Evolutionary conservation across 106 monocot species (phyloP), one percentile per base, ranked within the genome.

Genomic region (Ottelia alismoides): DNA sequence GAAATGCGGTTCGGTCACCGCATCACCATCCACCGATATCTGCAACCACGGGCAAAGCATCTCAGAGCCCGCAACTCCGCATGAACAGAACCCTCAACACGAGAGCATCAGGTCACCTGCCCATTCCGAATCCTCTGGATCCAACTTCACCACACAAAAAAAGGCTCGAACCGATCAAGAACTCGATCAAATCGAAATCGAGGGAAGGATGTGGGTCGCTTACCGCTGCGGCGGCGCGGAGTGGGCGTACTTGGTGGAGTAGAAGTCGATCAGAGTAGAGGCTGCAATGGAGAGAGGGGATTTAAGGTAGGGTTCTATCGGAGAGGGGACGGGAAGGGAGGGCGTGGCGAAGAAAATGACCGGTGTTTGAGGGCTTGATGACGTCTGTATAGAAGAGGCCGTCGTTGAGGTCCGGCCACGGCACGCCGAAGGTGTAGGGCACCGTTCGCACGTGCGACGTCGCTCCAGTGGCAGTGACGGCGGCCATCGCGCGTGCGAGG

Each of bases 161-260:
- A 48, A 48, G 16, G 21, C 18, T n/a, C 5, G 3, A 48, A 0
- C 48, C 22, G 9, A 21, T 22, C 22, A 50, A n/a, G 1, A 48
- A 50, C 22, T n/a, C n/a, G n/a, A 20, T 22, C 50, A 24, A 11
- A 22, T 50, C 1, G 25, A 45, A 45, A 3, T 19, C 45, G 1
- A 19, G 19, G 45, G 14, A 45, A 22, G 45, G 3, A 28, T 25
- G 44, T 29, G 20, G 17, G 11, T 1, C 12, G 55, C 60, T 57
- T 60, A 78, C 81, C 84, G 84, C 55, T 72, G 72, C 47, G 68
- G 29, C 14, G 90, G 90, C 3, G 83, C 89, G 6, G 83, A 90
- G 62, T 22, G 69, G 66, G 61, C 55, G 69, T 90, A 90, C 59
- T 69, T 75, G 45, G 64, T 59, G 35, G 73, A 72, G 68, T 84